Evolutionary conservation across 2,329 filamentous ascomycete genomes (phyloP).

Genomic region (Hypoxylon sp.): DNA sequence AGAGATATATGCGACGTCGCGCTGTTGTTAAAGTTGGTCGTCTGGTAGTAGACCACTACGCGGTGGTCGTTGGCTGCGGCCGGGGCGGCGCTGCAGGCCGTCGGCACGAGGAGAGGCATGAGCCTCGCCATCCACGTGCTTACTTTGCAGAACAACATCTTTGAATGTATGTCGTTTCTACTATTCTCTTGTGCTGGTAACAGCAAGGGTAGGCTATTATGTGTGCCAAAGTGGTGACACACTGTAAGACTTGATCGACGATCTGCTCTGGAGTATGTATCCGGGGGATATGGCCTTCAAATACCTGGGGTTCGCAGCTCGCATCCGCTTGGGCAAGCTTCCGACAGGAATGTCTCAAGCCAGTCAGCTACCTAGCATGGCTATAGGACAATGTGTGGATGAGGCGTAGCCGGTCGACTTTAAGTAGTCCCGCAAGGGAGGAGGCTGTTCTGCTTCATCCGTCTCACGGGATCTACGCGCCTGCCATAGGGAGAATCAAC

Average conservation of each 20-base stretch:
- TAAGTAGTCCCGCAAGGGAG: slow-evolving; percentile 31
- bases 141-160: slow-evolving; percentile 47
- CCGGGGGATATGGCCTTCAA: slow-evolving; percentile 21
- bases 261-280: background rate
- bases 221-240: background rate
- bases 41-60: slow-evolving; percentile 69
- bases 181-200: background rate
- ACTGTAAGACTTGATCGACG: slow-evolving; percentile 4
- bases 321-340: slow-evolving; percentile 22
- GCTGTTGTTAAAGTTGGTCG: slow-evolving; percentile 62
- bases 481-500: slow-evolving; percentile 6
- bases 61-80: slow-evolving; percentile 55
- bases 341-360: slow-evolving; percentile 15
- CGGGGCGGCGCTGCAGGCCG: slow-evolving; percentile 37
- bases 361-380: slow-evolving; percentile 8
- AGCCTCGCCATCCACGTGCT: slow-evolving; percentile 44
- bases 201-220: background rate
- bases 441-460: slow-evolving; percentile 11
- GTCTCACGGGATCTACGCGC: slow-evolving; percentile 29
- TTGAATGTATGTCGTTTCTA: slow-evolving; percentile 26
- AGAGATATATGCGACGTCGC: slow-evolving; percentile 65
- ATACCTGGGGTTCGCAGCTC: slow-evolving; percentile 4
- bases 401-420: slow-evolving; percentile 26
- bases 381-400: slow-evolving; percentile 18
- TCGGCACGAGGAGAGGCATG: slow-evolving; percentile 47